Conservation (phyloP, 2,329 filamentous ascomycete species). For the Paracamarosporium sp. region DNA sequence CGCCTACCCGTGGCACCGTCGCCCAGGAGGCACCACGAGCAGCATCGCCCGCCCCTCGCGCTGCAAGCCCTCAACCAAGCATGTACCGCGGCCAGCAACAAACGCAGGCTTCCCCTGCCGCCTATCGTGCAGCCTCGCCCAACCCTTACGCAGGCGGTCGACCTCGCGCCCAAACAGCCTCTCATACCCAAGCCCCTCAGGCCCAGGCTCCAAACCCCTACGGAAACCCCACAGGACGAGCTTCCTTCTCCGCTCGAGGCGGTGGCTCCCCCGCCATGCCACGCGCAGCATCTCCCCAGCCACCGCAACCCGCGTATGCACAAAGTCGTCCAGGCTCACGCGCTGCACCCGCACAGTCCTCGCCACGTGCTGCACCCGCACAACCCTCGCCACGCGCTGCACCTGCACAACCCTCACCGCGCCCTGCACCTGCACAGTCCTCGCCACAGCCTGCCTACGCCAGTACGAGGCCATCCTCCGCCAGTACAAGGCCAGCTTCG, state of each 20-base stretch:
- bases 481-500: slow-evolving; percentile 37
- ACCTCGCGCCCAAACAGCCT: slow-evolving; percentile 47
- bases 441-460: slow-evolving; percentile 48
- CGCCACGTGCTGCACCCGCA: no score
- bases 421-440: slow-evolving; percentile 7
- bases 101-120: slow-evolving; percentile 9
- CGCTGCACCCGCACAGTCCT: slow-evolving; percentile 7
- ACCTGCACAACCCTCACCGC: slow-evolving; percentile 49
- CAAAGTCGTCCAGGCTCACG: slow-evolving; percentile 7
- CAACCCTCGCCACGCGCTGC: slow-evolving; percentile 47
- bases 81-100: slow-evolving; percentile 43
- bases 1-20: slow-evolving; percentile 62
- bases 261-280: slow-evolving; percentile 41
- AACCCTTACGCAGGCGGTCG: slow-evolving; percentile 63
- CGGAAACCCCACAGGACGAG: slow-evolving; percentile 36
- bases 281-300: slow-evolving; percentile 54
- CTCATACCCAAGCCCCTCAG: slow-evolving; percentile 40
- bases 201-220: slow-evolving; percentile 43
- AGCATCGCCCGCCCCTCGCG: slow-evolving; percentile 72
- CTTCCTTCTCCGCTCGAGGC: slow-evolving; percentile 47
- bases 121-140: slow-evolving; percentile 56
- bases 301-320: slow-evolving; percentile 11
- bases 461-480: slow-evolving; percentile 37
- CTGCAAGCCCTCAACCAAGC: slow-evolving; percentile 63
- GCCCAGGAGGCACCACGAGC: slow-evolving; percentile 54